These are phyloP conservation scores for Gautieria morchelliformis DNA, from an alignment of 768 basidiomycete species.

Conservation along the genomic window DNA sequence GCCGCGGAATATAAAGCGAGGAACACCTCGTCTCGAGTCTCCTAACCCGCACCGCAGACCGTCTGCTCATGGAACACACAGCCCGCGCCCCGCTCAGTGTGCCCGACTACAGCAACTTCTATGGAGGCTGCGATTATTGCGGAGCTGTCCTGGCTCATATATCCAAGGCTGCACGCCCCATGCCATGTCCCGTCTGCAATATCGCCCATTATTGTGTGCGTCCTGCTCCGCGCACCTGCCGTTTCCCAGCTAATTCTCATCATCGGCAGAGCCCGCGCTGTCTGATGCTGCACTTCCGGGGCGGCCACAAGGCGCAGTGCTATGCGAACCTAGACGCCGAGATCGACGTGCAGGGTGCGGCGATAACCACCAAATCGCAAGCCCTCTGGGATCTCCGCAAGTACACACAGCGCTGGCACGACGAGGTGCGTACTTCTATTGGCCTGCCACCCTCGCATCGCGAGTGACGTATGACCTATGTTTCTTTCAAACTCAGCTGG, in stretches of 20 bases:
- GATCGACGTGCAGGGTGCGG: not conserved
- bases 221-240: not conserved
- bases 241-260: not conserved
- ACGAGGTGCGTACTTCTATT: not conserved
- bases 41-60: too few species aligned
- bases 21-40: too few species aligned
- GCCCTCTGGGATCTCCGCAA: not conserved
- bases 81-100: not conserved
- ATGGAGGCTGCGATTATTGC: not conserved
- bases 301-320: not conserved
- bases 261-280: not conserved
- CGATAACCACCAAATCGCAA: not conserved
- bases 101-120: conserved; percentile 1
- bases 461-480: not conserved
- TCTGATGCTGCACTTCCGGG: not conserved
- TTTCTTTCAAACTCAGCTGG: not conserved
- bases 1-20: too few species aligned
- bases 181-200: not conserved
- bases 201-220: not conserved
- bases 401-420: conserved; percentile 3
- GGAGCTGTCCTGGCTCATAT: not conserved
- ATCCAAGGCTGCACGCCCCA: not conserved
- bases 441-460: too few species aligned
- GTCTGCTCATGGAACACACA: too few species aligned
- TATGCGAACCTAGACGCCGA: not conserved